Base-by-base conservation (phyloP, 2,329 filamentous ascomycete genomes). In the Aspergillus nomiae region DNA sequence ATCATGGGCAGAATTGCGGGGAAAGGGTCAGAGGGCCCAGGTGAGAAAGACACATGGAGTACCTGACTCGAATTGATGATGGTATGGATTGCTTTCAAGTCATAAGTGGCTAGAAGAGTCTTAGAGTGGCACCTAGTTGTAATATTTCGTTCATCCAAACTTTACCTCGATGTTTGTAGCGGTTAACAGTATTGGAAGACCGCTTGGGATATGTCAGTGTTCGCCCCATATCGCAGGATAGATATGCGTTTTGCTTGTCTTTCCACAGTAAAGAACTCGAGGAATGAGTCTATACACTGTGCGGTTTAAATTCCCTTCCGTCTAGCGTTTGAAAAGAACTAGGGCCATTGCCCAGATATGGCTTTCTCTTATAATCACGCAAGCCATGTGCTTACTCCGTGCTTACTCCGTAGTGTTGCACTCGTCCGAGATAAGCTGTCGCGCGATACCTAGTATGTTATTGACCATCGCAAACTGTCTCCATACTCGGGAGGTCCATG, bases 1-100 rank as follows among this genome's bases (percentile, higher is more conserved):
- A 96, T 91, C 92, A 96, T 94, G 65, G 92, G 92, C 2, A 96
- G 84, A 59, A 90, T 89, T 58, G 87, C 86, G 4, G 92, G 92
- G 73, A 94, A 95, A 1, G 90, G 89, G 59, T 88, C 86, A 51
- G 82, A 78, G 0, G 84, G 78, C 5, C 82, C 81, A 2, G 85
- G 82, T 57, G 84, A 86, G 83, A 96, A 96, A 66, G 92, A 92
- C 70, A 96, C 88, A 78, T 96, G 89, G 19, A 95, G 83, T 56
- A 96, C 85, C 43, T 87, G 87, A n/a, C 86, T 86, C 24, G 83
- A 83, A 78, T 94, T 93, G 77, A 96, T 82, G 71, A 96, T 90
- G 62, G 78, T 75, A 76, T 96, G 91, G 73, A 96, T 92, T 9
- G 88, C 86, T 55, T 87, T 82, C 57, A 90, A 84, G 61, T 92